Base-by-base conservation (phyloP, 148 eudicot species). In the Fagopyrum homotropicum region DNA sequence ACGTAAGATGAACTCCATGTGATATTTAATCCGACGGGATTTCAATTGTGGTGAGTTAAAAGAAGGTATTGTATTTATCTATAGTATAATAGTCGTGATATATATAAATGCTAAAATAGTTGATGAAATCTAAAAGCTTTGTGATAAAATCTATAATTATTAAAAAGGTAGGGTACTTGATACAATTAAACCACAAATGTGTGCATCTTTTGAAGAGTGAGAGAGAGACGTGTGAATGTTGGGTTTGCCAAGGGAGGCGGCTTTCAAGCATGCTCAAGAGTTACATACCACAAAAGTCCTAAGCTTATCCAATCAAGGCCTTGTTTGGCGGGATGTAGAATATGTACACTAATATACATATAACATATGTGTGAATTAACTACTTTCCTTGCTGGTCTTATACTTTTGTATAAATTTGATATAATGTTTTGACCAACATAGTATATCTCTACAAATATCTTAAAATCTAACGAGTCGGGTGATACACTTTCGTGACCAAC, bases 181-280 rank as follows among this genome's bases (percentile, higher is more conserved):
- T 35, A 35, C 40, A 35, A 35, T 35, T 35, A 35, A 35, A 35
- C 40, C 3, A 35, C 40, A 35, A 35, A 35, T 35, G 40, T 35
- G 40, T 35, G 40, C 40, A 35, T 35, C 40, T 35, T 35, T 35
- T 35, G 40, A 35, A 55, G 8, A 5, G 5, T 7, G 59, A 55
- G 59, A 55, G 59, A 55, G 68, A 61, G 68, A 61, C 68, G 68
- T 61, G 68, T 61, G 43, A 61, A 26, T 26, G 68, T 61, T 29
- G 68, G 44, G 68, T 61, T 61, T 60, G 40, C 66, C 12, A 60
- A 60, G 12, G 8, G 19, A 61, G 68, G 68, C 43, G 68, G 68
- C 68, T 15, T 61, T 61, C 68, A 61, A 54, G 59, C 59, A 54
- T 15, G 59, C 19, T 54, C 59, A 14, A 35, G 40, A 35, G 40